Conservation (phyloP, 371 early-diverging fungal genomes). For the Mortierella polycephala region DNA sequence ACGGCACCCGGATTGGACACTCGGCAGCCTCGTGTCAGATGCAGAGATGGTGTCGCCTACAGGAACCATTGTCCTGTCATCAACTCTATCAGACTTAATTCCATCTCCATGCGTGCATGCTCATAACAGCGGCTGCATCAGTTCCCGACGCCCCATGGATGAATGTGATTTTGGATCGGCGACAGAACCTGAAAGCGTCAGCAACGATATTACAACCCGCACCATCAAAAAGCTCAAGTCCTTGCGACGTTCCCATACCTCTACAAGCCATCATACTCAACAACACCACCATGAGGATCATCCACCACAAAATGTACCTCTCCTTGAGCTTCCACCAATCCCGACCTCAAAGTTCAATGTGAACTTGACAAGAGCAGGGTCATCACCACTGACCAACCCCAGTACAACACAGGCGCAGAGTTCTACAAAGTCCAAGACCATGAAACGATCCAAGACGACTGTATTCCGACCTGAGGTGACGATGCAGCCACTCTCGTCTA, state of each 20-base stretch:
- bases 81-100: not conserved
- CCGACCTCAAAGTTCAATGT: too few relatives aligned
- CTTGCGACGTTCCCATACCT: slow-evolving; percentile 26
- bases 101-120: not conserved
- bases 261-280: not conserved
- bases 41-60: slow-evolving; percentile 36
- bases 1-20: slow-evolving; percentile 1
- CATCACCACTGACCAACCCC: not conserved
- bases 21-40: slow-evolving; percentile 1
- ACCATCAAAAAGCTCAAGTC: slow-evolving; percentile 47
- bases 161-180: too few relatives aligned
- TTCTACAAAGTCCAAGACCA: slow-evolving; percentile 17
- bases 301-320: not conserved
- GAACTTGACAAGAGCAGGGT: not conserved
- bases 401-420: not conserved
- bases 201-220: slow-evolving; percentile 20
- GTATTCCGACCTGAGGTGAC: slow-evolving; percentile 49
- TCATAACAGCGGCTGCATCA: not conserved
- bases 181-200: not conserved
- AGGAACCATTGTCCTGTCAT: not conserved
- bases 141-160: too few relatives aligned
- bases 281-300: not conserved
- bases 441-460: slow-evolving; percentile 45
- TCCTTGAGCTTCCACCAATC: not conserved
- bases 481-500: slow-evolving; percentile 48